These are phyloP conservation scores for Chrysosporium keratinophilum DNA, from an alignment of 2,329 filamentous ascomycete genomes.

Conservation along the genomic window DNA sequence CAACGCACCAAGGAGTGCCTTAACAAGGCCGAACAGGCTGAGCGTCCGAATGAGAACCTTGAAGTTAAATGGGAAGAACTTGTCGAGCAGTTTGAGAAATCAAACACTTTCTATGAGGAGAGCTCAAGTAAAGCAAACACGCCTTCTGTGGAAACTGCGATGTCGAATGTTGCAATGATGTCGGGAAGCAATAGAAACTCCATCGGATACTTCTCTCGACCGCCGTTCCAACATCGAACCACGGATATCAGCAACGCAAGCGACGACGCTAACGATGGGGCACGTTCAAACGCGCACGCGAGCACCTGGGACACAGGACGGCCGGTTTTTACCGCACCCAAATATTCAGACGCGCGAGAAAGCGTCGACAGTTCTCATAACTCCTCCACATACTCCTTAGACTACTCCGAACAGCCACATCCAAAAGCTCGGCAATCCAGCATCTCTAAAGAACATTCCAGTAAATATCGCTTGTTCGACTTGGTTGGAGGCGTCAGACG, in stretches of 20 bases:
- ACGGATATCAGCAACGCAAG: slow-evolving; percentile 25
- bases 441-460: slow-evolving; percentile 30
- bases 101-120: slow-evolving; percentile 34
- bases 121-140: slow-evolving; percentile 31
- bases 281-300: slow-evolving; percentile 36
- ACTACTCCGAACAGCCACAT: slow-evolving; percentile 26
- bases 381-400: slow-evolving; percentile 38
- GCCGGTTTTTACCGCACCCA: slow-evolving; percentile 33
- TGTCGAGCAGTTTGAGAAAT: slow-evolving; percentile 39
- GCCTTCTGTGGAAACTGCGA: slow-evolving; percentile 27
- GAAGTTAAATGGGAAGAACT: slow-evolving; percentile 43
- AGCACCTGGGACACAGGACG: slow-evolving; percentile 35
- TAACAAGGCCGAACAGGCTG: slow-evolving; percentile 39
- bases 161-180: slow-evolving; percentile 23
- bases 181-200: slow-evolving; percentile 32
- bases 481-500: slow-evolving; percentile 23
- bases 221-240: slow-evolving; percentile 30
- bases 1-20: slow-evolving; percentile 39
- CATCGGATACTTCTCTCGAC: slow-evolving; percentile 33
- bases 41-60: slow-evolving; percentile 37
- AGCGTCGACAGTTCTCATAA: slow-evolving; percentile 39
- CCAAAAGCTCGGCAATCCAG: slow-evolving; percentile 30
- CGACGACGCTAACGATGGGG: slow-evolving; percentile 35
- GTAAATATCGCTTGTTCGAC: slow-evolving; percentile 37
- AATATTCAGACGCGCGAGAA: slow-evolving; percentile 33